These are phyloP conservation scores for Ensete glaucum DNA, from an alignment of 176 grass and related monocot genomes.

Conservation along the genomic window DNA sequence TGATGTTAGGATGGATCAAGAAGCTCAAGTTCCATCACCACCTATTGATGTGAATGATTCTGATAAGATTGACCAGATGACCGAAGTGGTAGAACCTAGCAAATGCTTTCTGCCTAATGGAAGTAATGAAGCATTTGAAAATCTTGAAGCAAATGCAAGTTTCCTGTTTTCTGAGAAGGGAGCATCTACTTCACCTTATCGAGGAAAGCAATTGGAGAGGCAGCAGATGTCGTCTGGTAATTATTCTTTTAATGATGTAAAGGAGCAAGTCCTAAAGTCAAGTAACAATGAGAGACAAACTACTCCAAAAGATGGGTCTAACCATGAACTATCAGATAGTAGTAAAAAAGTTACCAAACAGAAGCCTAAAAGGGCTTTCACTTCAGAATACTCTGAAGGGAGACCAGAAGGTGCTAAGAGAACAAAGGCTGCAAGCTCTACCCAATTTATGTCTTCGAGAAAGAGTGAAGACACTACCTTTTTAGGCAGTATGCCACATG, in stretches of 20 bases:
- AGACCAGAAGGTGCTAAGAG: conserved; percentile 50
- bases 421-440: conserved; percentile 37
- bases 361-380: conserved; percentile 48
- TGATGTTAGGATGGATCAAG: conserved; percentile 42
- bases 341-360: conserved; percentile 31
- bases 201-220: conserved; percentile 27
- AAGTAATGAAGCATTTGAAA: conserved; percentile 26
- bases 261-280: conserved; percentile 25
- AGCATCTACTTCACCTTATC: conserved; percentile 20
- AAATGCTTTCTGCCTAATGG: conserved; percentile 22
- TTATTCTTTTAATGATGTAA: conserved; percentile 28
- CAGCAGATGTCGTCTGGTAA: conserved; percentile 17
- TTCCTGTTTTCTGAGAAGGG: conserved; percentile 22
- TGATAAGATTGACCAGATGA: conserved; percentile 30
- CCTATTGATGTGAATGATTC: conserved; percentile 56
- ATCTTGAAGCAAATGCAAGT: conserved; percentile 30
- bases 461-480: conserved; percentile 29
- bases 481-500: conserved; percentile 27
- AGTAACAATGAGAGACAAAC: conserved; percentile 36
- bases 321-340: conserved; percentile 25
- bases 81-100: conserved; percentile 12
- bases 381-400: conserved; percentile 28
- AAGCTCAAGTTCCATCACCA: conserved; percentile 40
- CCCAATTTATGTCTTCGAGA: conserved; percentile 21
- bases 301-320: conserved; percentile 38